Evolutionary conservation across 495 filamentous ascomycete species (phyloP), one percentile per base, ranked within the genome.

Genomic region (Penicillium ochrochloron): DNA sequence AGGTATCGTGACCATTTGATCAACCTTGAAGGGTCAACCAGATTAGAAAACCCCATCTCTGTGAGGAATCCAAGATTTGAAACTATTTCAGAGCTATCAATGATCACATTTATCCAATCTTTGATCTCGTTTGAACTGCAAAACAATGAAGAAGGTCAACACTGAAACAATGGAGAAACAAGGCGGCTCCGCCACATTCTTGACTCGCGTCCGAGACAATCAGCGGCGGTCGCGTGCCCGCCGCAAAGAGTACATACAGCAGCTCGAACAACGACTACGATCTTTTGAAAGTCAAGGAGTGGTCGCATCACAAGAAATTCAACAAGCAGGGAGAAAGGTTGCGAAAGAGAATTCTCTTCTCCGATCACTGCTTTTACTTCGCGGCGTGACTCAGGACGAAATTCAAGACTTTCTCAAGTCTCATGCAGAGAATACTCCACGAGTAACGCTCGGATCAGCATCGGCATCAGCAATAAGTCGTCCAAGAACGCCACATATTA

Each of bases 211-310:
- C 52, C 83, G 90, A 23, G 86, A 92, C 56, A 92, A 92, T 76
- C 90, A 92, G 69, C 82, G 90, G 46, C 86, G 88, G 42, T 90
- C 88, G 39, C 86, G 90, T 17, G 88, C 88, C 35, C 82, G 88
- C 19, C 82, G 85, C 55, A 91, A 89, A 77, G 88, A 92, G 69
- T 91, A 92, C 68, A 72, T 91, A 15, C 74, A 84, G 53, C 82
- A 87, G 31, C 82, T 92, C 37, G 89, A 92, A 73, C 64, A 77
- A 39, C 85, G 84, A 57, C 70, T 88, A 58, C 82, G 82, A 37
- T 64, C 77, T 35, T 90, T 79, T 67, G 85, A 90, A 69, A 76
- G 75, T 11, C 70, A 76, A 23, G 87, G 89, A 15, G 75, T 87
- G 37, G 78, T 85, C 55, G 88, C 87, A 15, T 83, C 82, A 11